Base-by-base conservation (phyloP, 257 asterid species). In the Petunia axillaris region DNA sequence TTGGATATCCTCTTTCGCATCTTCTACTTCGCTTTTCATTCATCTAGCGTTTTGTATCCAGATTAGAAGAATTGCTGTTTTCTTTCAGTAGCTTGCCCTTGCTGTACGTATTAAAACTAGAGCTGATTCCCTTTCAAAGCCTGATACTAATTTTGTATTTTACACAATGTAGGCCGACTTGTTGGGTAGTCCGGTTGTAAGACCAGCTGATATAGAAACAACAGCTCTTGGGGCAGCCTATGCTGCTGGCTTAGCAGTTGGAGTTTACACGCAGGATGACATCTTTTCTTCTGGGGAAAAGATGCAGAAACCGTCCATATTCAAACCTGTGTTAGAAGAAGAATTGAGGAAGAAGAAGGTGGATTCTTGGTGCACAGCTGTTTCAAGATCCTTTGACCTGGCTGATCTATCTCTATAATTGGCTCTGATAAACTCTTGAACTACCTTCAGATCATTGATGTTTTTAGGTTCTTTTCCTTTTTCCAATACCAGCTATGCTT, bases 221-320 rank as follows among this genome's bases (percentile, higher is more conserved):
- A 93, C 99, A 1, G 99, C 98, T 8, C 97, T 94, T 46, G 99
- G 99, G 54, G 99, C 98, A 1, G 99, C 98, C 43, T 96, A 88
- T 43, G 99, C 97, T 44, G 98, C 98, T 62, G 99, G 98, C 89
- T 75, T 96, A 81, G 99, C 98, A 1, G 90, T 90, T 5, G 98
- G 98, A 0, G 85, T 96, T 8, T 96, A 98, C 95, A 90, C 91
- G 0, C 94, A 96, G 81, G 63, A 84, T 0, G 90, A 92, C 36
- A 86, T 96, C 75, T 94, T 96, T 74, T 79, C 90, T 15, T 87
- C 91, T 0, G 93, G 88, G 2, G 94, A 90, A 52, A 92, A 84
- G 88, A 79, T 50, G 86, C 85, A 92, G 87, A 83, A 89, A 40
- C 87, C 83, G 36, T 83, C 89, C n/a, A 82, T 68, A 44, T 96